A percentile compares a stretch with the other conserved stretches of the same genome.
Evolutionary conservation across 2,329 filamentous ascomycete genomes (phyloP).

Genomic region (Rhinocladiella similis): DNA sequence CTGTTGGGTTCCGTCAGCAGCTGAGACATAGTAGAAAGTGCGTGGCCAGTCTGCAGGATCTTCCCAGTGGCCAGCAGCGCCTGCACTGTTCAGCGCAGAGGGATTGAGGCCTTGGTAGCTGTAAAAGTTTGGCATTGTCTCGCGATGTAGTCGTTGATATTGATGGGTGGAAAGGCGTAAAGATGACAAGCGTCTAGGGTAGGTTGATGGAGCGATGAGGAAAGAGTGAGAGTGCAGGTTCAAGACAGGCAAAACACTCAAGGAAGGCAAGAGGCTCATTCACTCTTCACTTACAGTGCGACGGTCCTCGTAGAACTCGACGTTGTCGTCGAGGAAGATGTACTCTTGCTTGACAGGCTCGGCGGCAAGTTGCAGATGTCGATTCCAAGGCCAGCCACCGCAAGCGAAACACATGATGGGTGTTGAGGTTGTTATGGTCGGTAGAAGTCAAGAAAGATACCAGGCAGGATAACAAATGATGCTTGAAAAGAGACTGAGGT

Average conservation of each 20-base stretch:
- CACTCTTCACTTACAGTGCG: conserved; percentile 25
- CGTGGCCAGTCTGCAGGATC: conserved; percentile 26
- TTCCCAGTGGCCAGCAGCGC: conserved; percentile 18
- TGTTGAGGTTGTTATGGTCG: background rate
- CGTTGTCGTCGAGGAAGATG: conserved; percentile 27
- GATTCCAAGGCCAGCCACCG: conserved; percentile 27
- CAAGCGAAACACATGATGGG: conserved; percentile 30
- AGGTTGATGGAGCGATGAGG: background rate
- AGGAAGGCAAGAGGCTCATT: conserved; percentile 1
- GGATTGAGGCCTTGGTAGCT: conserved; percentile 24
- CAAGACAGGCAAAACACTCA: background rate
- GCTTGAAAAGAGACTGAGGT: too few relatives aligned
- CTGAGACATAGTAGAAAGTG: conserved; percentile 25
- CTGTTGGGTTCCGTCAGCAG: conserved; percentile 25
- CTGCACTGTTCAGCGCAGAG: conserved; percentile 17
- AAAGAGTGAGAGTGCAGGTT: background rate
- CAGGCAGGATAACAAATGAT: background rate
- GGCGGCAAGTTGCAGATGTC: conserved; percentile 23
- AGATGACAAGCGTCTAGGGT: background rate
- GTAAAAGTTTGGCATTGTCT: conserved; percentile 23
- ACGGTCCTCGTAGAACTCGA: conserved; percentile 26
- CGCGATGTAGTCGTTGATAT: background rate
- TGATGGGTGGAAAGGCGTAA: background rate
- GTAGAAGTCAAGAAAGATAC: background rate
- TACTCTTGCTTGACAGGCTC: conserved; percentile 27